phyloP scores from a whole-genome alignment of 2,329 filamentous ascomycete genomes.

The Alternaria hordeiaustralica region DNA sequence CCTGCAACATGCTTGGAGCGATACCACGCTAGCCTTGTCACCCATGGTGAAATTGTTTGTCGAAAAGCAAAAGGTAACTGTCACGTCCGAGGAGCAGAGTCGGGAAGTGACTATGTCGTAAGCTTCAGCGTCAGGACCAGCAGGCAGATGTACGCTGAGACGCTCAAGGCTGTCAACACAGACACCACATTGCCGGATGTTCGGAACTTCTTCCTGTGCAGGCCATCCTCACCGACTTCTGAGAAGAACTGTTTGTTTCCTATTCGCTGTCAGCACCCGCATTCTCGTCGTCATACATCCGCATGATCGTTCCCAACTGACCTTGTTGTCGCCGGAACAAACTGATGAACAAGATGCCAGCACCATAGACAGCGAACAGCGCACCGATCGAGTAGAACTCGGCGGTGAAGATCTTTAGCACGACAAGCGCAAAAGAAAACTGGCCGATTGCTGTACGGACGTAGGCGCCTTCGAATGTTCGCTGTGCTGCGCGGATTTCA shows the following conservation, averaged over 20 bases:
- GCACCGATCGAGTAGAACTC: conserved; percentile 99
- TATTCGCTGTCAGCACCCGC: conserved; percentile 22
- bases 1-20: neutral
- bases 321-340: conserved; percentile 85
- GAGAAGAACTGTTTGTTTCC: conserved; percentile 91
- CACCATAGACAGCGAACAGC: conserved; percentile 89
- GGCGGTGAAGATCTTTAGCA: conserved; percentile 93
- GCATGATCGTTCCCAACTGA: conserved; percentile 7
- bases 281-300: neutral
- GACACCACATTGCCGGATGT: conserved; percentile 72
- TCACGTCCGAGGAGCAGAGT: neutral
- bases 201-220: conserved; percentile 67
- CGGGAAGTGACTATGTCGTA: conserved; percentile 4
- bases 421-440: conserved; percentile 92
- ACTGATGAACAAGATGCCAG: conserved; percentile 81
- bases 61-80: neutral
- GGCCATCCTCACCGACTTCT: conserved; percentile 64
- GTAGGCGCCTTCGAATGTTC: conserved; percentile 97
- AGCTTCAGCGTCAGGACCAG: conserved; percentile 65
- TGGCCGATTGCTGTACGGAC: conserved; percentile 92
- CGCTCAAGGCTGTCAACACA: conserved; percentile 66
- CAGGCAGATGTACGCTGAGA: conserved; percentile 67
- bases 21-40: neutral
- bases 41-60: neutral
- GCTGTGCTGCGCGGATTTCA: conserved; percentile 91